Base-by-base conservation (phyloP, 139 green algal species). In the Tetradesmus obliquus region DNA sequence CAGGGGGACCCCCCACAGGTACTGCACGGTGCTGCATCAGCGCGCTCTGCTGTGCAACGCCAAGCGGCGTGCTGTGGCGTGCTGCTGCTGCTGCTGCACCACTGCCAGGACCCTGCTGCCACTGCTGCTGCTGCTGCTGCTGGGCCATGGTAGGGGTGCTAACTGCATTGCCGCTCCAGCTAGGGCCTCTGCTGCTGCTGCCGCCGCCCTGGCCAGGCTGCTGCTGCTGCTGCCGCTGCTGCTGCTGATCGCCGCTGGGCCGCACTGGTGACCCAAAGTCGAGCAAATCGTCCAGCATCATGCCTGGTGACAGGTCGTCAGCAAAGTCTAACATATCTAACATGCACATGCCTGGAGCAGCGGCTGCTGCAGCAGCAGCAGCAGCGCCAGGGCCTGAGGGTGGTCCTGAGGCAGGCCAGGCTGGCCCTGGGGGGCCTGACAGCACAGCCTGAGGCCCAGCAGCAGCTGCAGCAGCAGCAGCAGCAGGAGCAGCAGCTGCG, bases 101-200 rank as follows among this genome's bases (percentile, higher is more conserved):
- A 2, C 66, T 13, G 5, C 60, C 60, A 22, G 45, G 79, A 66
- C n/a, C n/a, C 19, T 71, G 54, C 54, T 87, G 53, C 82, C n/a
- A 24, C 84, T 79, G 57, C 84, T 88, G 84, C 84, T 88, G 84
- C 84, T 76, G 57, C 83, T 79, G 57, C 22, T 88, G 84, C 84
- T 88, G 84, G 6, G 17, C 15, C 66, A 76, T 88, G 84, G 55
- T 79, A 13, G 57, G 9, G 17, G 20, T 88, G 84, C 66, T 57
- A 15, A 24, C 80, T 3, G 17, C 66, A 24, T 58, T 85, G 80
- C 45, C 80, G 55, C 55, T n/a, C 82, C 82, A 87, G 82, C 82
- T 87, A 20, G 54, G 17, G 20, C 82, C n/a, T 20, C 82, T 87
- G 82, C 55, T 87, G 4, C 54, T 72, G 55, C 55, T 87, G 82